phyloP scores from a whole-genome alignment of 495 filamentous ascomycete genomes.

The Penicillium longicatenatum region DNA sequence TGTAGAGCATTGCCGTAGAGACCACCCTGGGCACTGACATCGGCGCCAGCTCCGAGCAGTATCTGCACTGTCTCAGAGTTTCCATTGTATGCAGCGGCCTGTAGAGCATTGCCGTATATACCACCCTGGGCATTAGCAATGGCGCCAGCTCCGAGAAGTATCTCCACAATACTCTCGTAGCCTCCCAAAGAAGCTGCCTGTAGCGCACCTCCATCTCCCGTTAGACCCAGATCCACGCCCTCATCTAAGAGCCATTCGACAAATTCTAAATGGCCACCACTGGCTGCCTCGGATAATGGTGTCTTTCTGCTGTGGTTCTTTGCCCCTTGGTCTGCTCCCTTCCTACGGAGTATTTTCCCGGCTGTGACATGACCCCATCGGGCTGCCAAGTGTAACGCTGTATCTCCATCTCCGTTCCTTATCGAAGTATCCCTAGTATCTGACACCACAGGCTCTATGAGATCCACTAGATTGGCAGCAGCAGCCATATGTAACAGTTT shows the following conservation, averaged over 20 bases:
- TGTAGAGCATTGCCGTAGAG: too few relatives aligned
- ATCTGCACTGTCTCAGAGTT: too few relatives aligned
- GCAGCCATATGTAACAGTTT: constrained; percentile 10
- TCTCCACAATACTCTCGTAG: too few relatives aligned
- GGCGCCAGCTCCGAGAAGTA: constrained; percentile 7
- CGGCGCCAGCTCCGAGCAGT: too few relatives aligned
- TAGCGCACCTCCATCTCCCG: constrained; percentile 4
- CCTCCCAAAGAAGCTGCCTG: too few relatives aligned
- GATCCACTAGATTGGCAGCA: constrained; percentile 11
- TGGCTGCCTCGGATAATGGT: constrained; percentile 7
- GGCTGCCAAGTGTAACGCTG: constrained; percentile 14
- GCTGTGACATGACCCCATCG: neutral
- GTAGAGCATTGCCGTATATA: too few relatives aligned
- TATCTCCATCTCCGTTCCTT: constrained; percentile 7
- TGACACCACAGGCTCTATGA: neutral
- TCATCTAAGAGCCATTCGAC: constrained; percentile 14
- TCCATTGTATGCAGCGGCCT: too few relatives aligned
- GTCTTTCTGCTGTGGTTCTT: neutral
- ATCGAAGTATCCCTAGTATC: neutral
- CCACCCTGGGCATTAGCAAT: too few relatives aligned
- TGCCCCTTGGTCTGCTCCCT: constrained; percentile 3
- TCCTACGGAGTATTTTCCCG: neutral
- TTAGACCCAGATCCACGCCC: constrained; percentile 1
- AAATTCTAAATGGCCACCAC: neutral
- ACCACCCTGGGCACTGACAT: too few relatives aligned